Conservation (phyloP, 371 early-diverging fungal species). For the Enteropsectra breve region DNA sequence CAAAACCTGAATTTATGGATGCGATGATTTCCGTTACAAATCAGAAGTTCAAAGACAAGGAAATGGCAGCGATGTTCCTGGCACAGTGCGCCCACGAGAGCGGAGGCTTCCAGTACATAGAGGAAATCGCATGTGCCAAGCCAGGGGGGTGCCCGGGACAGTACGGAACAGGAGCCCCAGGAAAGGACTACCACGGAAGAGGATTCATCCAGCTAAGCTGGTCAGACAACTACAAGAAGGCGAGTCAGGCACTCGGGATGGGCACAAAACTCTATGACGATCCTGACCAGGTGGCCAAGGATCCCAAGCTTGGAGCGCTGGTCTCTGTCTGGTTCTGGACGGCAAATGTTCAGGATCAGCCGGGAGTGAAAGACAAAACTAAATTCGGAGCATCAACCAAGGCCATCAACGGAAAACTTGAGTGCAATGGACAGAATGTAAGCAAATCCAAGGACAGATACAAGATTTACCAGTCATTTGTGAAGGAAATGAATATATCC, state of each 20-base stretch:
- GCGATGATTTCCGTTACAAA: conserved; percentile 47
- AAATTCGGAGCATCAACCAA: conserved; percentile 60
- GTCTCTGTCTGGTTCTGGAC: conserved; percentile 60
- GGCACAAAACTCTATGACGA: conserved; percentile 55
- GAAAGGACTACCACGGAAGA: conserved; percentile 59
- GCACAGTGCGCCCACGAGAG: conserved; percentile 60
- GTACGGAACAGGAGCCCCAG: conserved; percentile 58
- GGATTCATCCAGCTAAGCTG: conserved; percentile 61
- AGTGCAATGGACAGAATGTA: conserved; percentile 53
- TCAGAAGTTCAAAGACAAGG: conserved; percentile 40
- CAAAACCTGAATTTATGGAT: conserved; percentile 46
- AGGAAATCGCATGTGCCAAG: conserved; percentile 58
- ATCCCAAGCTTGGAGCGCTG: conserved; percentile 54
- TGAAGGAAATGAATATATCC: conserved; percentile 49
- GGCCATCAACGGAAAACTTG: conserved; percentile 61
- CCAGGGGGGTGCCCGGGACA: conserved; percentile 51
- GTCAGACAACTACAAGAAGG: conserved; percentile 60
- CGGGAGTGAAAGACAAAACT: conserved; percentile 45
- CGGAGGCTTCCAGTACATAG: conserved; percentile 54
- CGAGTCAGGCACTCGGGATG: conserved; percentile 51
- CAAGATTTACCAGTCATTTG: conserved; percentile 53
- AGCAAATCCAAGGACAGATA: conserved; percentile 54
- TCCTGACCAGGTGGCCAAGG: conserved; percentile 56
- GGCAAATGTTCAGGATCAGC: conserved; percentile 47
- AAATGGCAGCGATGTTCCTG: conserved; percentile 57